Base-by-base conservation (phyloP, 2,329 filamentous ascomycete genomes). In the Herpotrichia juniperi region DNA sequence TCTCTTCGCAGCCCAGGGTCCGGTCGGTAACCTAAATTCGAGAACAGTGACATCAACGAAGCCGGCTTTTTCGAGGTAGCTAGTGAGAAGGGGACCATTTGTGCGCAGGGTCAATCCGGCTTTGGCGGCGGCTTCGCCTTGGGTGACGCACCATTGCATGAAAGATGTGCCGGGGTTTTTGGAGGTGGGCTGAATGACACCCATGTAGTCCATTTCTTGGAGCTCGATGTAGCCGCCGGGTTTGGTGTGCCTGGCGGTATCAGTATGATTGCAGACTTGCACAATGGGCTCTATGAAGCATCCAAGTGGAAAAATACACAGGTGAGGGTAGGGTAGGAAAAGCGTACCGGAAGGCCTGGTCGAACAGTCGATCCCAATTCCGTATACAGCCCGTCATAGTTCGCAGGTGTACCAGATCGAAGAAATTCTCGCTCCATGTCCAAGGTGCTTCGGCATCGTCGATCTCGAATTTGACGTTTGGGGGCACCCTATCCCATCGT, bases 361-460 rank as follows among this genome's bases (percentile, higher is more conserved):
- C 19, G 25, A 55, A 56, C 19, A 61, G 21, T 16, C 31, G 40
- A 22, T 49, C 30, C 57, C 58, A 61, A 40, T 59, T 42, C 19
- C 51, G 51, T 35, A 59, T 53, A 19, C 45, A 54, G 25, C 51
- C 58, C 16, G 53, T 51, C 54, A 61, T 57, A 4, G 57, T 56
- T 12, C 56, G 53, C 31, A 49, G 35, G 28, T 59, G 57, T 9
- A 59, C 48, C 19, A 53, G 43, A 42, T 59, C 56, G 48, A 61
- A 61, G 37, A 24, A 25, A 31, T 56, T 43, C 16, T 45, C 44
- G 16, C 26, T 35, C 60, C 62, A 67, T 9, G 63, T 65, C 65
- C 64, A 67, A n/a, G 53, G 42, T 30, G 62, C 58, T 42, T 69
- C 66, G 17, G 63, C 64, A 43, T 69, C 64, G 49, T 69, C 64